Base-by-base conservation (phyloP, 495 filamentous ascomycete genomes). In the Trichoderma erinaceum region DNA sequence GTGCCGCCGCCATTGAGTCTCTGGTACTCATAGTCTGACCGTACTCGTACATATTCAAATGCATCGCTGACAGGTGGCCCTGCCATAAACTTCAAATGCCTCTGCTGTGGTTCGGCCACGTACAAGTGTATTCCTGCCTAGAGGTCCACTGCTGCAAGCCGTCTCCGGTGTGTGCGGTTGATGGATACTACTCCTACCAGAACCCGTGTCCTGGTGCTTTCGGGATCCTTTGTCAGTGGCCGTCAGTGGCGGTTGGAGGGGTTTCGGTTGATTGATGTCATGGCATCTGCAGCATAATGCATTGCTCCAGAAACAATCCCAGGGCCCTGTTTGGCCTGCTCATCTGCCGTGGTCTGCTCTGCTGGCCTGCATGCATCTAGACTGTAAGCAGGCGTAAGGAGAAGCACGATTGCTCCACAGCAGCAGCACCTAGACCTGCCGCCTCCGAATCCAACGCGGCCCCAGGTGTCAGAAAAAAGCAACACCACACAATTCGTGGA, bases 121-220 rank as follows among this genome's bases (percentile, higher is more conserved):
- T 61, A 61, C 56, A 15, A 32, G 35, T 61, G 56, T 61, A 61
- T 61, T 61, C 56, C 56, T 61, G 56, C 56, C 56, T 61, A 13
- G 56, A 32, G 25, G 25, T 61, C 56, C 56, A 61, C 56, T 25
- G 25, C 56, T 61, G 56, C 56, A 61, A 32, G 56, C 12, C 27
- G 52, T 8, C 52, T 25, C 25, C 27, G 29, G 56, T 25, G 56
- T 23, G 23, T 10, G 48, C n/a, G 43, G 48, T 21, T 21, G 48
- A 52, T 52, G 48, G 48, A 52, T 21, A 11, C n/a, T 1, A 29
- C 4, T 29, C 29, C 4, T 52, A 23, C 48, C 18, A 52, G 48
- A 11, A n/a, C n/a, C 43, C 44, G n/a, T 18, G 15, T 6, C 18
- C 10, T 52, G 4, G 18, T 21, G 48, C 10, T 23, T 23, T 23